Percentiles rank a stretch among this genome's conserved stretches.
These are phyloP conservation scores for Leishmania tropica DNA, from an alignment of 208 protist genomes.

Conservation along the genomic window DNA sequence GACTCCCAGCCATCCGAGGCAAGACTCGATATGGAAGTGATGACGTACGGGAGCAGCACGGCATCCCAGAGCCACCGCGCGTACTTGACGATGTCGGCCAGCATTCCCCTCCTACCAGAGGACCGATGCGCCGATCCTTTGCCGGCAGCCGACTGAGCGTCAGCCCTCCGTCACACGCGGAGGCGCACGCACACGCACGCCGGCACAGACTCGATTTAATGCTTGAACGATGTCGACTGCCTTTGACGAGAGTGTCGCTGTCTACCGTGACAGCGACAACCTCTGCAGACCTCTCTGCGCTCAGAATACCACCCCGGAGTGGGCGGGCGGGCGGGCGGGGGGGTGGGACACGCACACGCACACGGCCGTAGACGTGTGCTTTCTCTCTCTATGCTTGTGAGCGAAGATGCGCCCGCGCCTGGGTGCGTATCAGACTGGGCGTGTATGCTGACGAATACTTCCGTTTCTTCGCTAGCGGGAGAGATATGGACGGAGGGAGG, in stretches of 20 bases:
- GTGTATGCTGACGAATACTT: background rate
- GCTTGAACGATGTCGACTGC: no score
- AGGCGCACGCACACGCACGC: background rate
- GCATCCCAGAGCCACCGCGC: slow-evolving; percentile 48
- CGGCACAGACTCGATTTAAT: no score
- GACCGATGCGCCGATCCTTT: background rate
- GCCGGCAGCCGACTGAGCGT: background rate
- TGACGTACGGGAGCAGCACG: slow-evolving; percentile 53
- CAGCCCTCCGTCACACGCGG: background rate
- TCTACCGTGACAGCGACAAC: no score
- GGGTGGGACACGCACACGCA: no score
- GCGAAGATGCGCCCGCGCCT: background rate
- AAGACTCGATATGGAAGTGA: slow-evolving; percentile 46
- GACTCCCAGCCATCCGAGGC: slow-evolving; percentile 67
- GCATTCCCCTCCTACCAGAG: slow-evolving; percentile 14
- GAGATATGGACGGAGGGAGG: background rate
- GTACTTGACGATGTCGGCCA: slow-evolving; percentile 30
- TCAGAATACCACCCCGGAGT: no score
- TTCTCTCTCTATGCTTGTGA: background rate
- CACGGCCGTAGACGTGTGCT: background rate
- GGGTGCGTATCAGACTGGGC: background rate
- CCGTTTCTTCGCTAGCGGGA: background rate
- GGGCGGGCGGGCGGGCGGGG: no score
- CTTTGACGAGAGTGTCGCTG: no score
- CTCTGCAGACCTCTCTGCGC: no score